Conservation (phyloP, 495 filamentous ascomycete genomes). For the Acidiella bohemica region DNA sequence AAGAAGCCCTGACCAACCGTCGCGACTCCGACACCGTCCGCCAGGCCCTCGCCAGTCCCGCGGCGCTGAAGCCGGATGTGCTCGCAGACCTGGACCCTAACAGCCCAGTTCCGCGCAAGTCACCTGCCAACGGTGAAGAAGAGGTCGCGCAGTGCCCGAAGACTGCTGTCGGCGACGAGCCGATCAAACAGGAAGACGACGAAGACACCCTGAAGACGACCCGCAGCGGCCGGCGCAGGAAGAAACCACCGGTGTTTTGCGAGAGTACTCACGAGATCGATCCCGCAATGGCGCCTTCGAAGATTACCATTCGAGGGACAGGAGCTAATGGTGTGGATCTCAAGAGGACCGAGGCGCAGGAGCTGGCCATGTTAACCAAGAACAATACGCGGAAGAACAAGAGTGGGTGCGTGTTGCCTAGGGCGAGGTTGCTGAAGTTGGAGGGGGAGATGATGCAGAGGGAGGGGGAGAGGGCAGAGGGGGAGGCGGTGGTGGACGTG, state of each 20-base stretch:
- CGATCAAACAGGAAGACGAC: background rate
- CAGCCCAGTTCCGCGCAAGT: slow-evolving; percentile 39
- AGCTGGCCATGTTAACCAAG: slow-evolving; percentile 84
- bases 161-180: background rate
- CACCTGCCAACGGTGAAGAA: background rate
- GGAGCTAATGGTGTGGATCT: slow-evolving; percentile 40
- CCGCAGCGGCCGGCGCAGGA: slow-evolving; percentile 2
- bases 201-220: background rate
- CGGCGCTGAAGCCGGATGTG: slow-evolving; percentile 29
- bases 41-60: slow-evolving; percentile 25
- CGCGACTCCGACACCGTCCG: slow-evolving; percentile 30
- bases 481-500: background rate
- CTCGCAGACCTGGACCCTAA: slow-evolving; percentile 42
- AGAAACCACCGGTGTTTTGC: slow-evolving; percentile 6
- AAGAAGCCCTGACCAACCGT: slow-evolving; percentile 24
- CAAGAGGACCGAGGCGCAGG: slow-evolving; percentile 44
- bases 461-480: background rate
- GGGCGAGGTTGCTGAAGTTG: slow-evolving; percentile 34
- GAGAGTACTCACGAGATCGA: background rate
- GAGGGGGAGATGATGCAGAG: slow-evolving; percentile 8
- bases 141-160: background rate
- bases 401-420: slow-evolving; percentile 51
- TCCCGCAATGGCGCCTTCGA: slow-evolving; percentile 27
- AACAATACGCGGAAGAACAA: slow-evolving; percentile 73
- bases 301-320: slow-evolving; percentile 44